Evolutionary conservation across 495 filamentous ascomycete species (phyloP), one percentile per base, ranked within the genome.

Genomic region (Xylaria nigripes): DNA sequence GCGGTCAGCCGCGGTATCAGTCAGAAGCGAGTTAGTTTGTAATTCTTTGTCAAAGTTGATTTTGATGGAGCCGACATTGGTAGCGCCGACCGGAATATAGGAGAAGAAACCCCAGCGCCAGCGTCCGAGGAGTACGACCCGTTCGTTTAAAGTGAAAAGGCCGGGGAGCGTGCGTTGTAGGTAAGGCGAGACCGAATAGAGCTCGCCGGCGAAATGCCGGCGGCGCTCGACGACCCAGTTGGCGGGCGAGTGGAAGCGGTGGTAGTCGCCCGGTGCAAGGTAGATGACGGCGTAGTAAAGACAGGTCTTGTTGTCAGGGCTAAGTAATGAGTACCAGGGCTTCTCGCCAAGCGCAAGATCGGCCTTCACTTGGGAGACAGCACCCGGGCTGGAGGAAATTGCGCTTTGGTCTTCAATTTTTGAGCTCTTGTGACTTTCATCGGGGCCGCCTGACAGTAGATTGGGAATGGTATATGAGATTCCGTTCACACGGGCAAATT

Each of bases 21-120:
- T 95, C 0, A 84, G 82, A 30, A 97, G 75, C 56, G 82, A 87
- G 69, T 99, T 99, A 29, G 93, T 99, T 50, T 90, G 82, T 50
- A 99, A 73, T 67, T 99, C 94, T 52, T 83, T 77, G 68, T 99
- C 93, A 66, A 99, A 99, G 72, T 99, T 95, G 72, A 99, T 83
- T 68, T 87, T 86, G 71, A 99, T 97, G 38, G 87, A 92, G 47
- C 93, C 93, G 44, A 99, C 93, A 64, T 99, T 99, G n/a, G 93
- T 99, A 12, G 93, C 93, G 55, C 93, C 93, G 27, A 99, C 92
- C 16, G 94, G 91, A 0, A 86, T 93, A 71, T 89, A 95, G 62
- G 85, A 87, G 74, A 97, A 97, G 79, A 99, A 96, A 12, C 93
- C 93, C 82, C 88, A 93, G 7, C 90, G 85, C 93, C 93, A 99